phyloP scores from a whole-genome alignment of 2,329 filamentous ascomycete species.

The Curvularia spicifera region DNA sequence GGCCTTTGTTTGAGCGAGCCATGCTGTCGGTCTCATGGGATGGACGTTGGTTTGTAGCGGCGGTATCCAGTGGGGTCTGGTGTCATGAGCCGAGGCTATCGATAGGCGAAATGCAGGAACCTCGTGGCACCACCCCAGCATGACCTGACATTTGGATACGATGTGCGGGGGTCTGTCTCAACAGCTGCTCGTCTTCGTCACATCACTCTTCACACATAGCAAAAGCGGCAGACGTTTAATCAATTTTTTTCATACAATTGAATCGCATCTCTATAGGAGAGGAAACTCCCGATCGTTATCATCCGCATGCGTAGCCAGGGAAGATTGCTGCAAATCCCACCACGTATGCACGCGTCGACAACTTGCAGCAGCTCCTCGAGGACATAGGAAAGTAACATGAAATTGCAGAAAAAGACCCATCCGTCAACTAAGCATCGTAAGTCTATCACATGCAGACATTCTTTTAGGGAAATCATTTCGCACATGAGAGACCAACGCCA shows the following conservation, averaged over 20 bases:
- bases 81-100: constrained; percentile 36
- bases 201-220: neutral
- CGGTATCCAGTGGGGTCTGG: constrained; percentile 30
- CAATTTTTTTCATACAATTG: constrained; percentile 45
- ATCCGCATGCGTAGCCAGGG: constrained; percentile 45
- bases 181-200: neutral
- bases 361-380: constrained; percentile 43
- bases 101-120: constrained; percentile 15
- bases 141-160: neutral
- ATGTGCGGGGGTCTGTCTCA: neutral
- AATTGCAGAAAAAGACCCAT: constrained; percentile 38
- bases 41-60: constrained; percentile 12
- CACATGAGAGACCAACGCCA: constrained; percentile 52
- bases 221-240: constrained; percentile 14
- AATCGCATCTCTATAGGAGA: constrained; percentile 48
- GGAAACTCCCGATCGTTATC: constrained; percentile 50
- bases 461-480: constrained; percentile 49
- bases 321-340: constrained; percentile 36
- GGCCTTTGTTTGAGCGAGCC: constrained; percentile 39
- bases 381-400: constrained; percentile 44
- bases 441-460: constrained; percentile 47
- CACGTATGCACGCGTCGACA: constrained; percentile 45
- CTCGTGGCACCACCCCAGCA: constrained; percentile 10
- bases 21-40: constrained; percentile 37
- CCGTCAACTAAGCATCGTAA: constrained; percentile 41